Percentiles rank a stretch among this genome's conserved stretches.
phyloP scores from a whole-genome alignment of 805 yeast genomes.

The Yarrowia sp. region DNA sequence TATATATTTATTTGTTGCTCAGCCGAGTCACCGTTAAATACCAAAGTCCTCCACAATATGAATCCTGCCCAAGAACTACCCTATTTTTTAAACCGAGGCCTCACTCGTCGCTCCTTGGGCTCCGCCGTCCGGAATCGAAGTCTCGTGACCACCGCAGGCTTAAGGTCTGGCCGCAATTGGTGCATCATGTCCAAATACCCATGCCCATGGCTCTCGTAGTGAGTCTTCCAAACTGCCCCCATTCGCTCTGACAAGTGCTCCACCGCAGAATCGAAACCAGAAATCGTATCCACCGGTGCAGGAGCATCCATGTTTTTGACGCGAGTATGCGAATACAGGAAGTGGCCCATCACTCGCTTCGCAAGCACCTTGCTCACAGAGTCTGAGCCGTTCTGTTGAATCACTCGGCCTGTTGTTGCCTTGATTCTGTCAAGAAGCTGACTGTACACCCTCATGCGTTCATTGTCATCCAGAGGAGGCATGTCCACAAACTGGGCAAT shows the following conservation, averaged over 20 bases:
- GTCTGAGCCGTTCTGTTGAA: neutral
- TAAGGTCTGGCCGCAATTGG: neutral
- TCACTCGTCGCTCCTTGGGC: neutral
- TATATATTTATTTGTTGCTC: neutral
- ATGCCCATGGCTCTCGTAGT: slow-evolving; percentile 10
- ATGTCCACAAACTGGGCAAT: slow-evolving; percentile 1
- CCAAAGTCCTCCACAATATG: neutral
- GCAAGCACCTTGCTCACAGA: neutral
- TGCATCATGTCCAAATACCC: slow-evolving; percentile 13
- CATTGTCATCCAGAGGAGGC: neutral
- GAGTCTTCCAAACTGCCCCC: slow-evolving; percentile 12
- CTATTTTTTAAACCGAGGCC: neutral
- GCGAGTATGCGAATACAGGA: neutral
- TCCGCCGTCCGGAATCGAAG: neutral
- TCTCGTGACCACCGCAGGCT: slow-evolving; percentile 10
- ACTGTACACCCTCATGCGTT: neutral
- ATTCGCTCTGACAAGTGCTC: slow-evolving; percentile 6
- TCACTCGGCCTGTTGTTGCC: neutral
- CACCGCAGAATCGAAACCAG: neutral
- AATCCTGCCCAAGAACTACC: too few species aligned
- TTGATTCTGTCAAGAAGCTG: neutral
- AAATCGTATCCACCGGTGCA: neutral
- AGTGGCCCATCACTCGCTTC: neutral
- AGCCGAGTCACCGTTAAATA: neutral
- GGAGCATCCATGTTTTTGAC: neutral